These are phyloP conservation scores for Penicillium psychrofluorescens DNA, from an alignment of 495 filamentous ascomycete genomes.

Conservation along the genomic window DNA sequence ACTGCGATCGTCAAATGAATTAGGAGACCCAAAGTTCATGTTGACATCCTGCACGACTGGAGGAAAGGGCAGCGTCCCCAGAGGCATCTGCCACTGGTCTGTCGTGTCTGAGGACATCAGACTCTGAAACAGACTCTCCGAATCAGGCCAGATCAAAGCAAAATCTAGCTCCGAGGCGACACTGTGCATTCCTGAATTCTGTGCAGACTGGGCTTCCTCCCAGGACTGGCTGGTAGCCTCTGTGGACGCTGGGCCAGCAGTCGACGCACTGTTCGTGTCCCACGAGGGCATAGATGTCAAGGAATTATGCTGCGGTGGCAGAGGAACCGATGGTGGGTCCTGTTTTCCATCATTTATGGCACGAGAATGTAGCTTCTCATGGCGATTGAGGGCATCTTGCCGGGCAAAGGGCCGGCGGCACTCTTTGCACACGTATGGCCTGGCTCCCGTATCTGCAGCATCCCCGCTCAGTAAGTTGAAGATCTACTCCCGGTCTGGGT, in stretches of 20 bases:
- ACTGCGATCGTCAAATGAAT: conserved; percentile 29
- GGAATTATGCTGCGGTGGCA: conserved; percentile 12
- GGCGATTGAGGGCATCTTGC: conserved; percentile 41
- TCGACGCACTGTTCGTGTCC: conserved; percentile 20
- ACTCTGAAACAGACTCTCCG: conserved; percentile 41
- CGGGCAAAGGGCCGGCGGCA: conserved; percentile 38
- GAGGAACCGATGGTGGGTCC: conserved; percentile 8
- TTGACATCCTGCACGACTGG: conserved; percentile 28
- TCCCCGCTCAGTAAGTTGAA: conserved; percentile 9
- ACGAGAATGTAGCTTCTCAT: conserved; percentile 39
- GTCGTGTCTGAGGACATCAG: conserved; percentile 34
- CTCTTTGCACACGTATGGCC: conserved; percentile 37
- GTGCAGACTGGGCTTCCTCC: conserved; percentile 13
- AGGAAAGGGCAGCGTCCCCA: conserved; percentile 35
- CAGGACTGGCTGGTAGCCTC: conserved; percentile 19
- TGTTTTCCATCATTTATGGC: conserved; percentile 16
- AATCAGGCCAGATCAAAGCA: conserved; percentile 41
- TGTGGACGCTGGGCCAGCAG: conserved; percentile 12
- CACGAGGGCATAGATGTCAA: conserved; percentile 18
- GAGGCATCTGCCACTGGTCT: conserved; percentile 42
- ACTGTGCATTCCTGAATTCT: conserved; percentile 18
- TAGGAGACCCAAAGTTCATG: conserved; percentile 27
- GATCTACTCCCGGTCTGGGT: not conserved
- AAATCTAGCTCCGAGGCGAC: conserved; percentile 33
- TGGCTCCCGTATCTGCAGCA: conserved; percentile 37